Evolutionary conservation across 257 asterid species (phyloP), one percentile per base, ranked within the genome.

Genomic region (Ligustrum vulgare): DNA sequence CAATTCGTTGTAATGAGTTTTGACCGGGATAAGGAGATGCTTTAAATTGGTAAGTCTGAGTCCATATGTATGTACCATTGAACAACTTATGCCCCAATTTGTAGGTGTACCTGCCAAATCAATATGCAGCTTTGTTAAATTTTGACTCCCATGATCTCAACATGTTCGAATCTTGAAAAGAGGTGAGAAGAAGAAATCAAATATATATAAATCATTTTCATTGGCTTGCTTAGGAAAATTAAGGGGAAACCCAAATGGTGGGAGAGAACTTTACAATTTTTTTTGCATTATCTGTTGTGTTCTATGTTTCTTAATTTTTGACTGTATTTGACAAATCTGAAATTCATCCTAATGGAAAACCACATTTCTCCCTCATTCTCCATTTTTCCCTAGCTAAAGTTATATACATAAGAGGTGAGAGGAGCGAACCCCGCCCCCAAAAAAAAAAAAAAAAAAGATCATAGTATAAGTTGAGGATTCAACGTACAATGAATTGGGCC

Each of bases 1-100:
- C 86, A 11, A 90, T 90, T 45, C 84, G 89, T 65, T 95, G 99
- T 6, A 95, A 69, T 64, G 99, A 95, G 84, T 84, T 86, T 82
- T 93, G 96, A 70, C 98, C 99, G 15, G 99, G 99, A 82, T 86
- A 93, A 6, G 99, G 99, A 69, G 99, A 91, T 37, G 99, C 83
- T 86, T 80, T 90, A 86, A 95, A 95, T 76, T 86, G 83, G 81
- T 89, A 84, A 43, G 47, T 67, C 67, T 73, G 83, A 79, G 97
- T 90, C 98, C 96, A 93, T 33, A 91, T 71, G 28, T 82, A 82
- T 0, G 88, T 83, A 32, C 94, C 98, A 56, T 93, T 84, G 18
- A 69, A 77, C 80, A 93, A 69, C 70, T 75, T 84, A 85, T 95
- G 98, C 31, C 98, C 99, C 84, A 93, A 71, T 86, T 82, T 95